These are phyloP conservation scores for Suillus plorans DNA, from an alignment of 768 basidiomycete genomes.

Conservation along the genomic window DNA sequence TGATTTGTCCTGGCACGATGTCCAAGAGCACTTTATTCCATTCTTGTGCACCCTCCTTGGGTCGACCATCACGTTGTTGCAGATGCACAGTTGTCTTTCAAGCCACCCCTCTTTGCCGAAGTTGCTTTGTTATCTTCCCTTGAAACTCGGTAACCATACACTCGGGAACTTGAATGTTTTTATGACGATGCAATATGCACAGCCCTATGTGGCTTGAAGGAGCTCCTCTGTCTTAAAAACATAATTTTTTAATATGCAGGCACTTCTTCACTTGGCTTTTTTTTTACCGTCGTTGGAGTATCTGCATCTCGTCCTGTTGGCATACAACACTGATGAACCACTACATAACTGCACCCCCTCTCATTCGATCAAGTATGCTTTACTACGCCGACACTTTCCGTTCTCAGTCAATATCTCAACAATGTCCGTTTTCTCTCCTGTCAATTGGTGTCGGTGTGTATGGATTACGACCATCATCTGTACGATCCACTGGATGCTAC, in stretches of 20 bases:
- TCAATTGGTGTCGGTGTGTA: not conserved
- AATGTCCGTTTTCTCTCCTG: not conserved
- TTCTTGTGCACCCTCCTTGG: not conserved
- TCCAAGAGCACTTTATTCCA: not conserved
- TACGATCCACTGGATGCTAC: not conserved
- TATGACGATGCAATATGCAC: not conserved
- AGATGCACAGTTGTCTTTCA: not conserved
- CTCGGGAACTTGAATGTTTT: not conserved
- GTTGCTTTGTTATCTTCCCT: not conserved
- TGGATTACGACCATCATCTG: not conserved
- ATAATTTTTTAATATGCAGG: not conserved
- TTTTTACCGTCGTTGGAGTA: not conserved
- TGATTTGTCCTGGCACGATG: not conserved
- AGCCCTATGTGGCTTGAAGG: not conserved
- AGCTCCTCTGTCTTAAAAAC: not conserved
- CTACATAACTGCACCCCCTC: not conserved
- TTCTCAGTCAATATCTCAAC: not conserved
- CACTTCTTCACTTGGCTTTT: not conserved
- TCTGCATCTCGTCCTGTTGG: not conserved
- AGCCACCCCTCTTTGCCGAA: not conserved
- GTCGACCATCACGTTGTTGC: not conserved
- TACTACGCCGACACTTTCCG: not conserved
- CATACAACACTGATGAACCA: not conserved
- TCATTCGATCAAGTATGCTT: not conserved
- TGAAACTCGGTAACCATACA: not conserved